Conservation (phyloP, 176 grass and related monocot species). For the Lolium rigidum region DNA sequence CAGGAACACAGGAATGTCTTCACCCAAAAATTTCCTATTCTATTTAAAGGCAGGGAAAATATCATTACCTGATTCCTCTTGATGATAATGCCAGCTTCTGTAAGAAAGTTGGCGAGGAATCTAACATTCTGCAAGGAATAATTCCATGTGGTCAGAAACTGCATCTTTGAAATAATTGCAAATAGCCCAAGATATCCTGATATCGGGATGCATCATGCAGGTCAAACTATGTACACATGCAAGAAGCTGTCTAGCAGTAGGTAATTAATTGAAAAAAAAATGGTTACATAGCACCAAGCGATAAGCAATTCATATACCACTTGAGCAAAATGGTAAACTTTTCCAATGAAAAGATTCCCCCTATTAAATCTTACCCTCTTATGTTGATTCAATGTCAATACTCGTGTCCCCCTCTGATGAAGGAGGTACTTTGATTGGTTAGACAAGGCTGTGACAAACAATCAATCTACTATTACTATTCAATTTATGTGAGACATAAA, state of each 20-base stretch:
- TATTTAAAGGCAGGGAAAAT: neutral
- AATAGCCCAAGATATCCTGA: neutral
- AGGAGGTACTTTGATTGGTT: slow-evolving; percentile 3
- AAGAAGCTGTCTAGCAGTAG: neutral
- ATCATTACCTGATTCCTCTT: slow-evolving; percentile 86
- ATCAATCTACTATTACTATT: neutral
- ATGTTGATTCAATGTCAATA: neutral
- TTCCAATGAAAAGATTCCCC: neutral
- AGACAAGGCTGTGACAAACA: neutral
- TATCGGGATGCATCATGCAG: slow-evolving; percentile 27
- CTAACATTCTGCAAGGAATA: slow-evolving; percentile 80
- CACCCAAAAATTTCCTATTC: neutral
- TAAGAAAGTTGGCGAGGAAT: slow-evolving; percentile 89
- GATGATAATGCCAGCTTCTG: slow-evolving; percentile 95
- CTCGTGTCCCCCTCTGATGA: neutral
- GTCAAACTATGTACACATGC: slow-evolving; percentile 8
- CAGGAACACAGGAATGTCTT: neutral
- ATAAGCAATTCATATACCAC: neutral
- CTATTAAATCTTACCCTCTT: neutral
- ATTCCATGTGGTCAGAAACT: slow-evolving; percentile 35
- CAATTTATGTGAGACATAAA: neutral
- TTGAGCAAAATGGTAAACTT: neutral
- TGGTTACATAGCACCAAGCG: neutral
- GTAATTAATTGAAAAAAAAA: neutral
- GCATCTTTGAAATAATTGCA: slow-evolving; percentile 15